Evolutionary conservation across 768 basidiomycete species (phyloP).

Genomic region (Thelephora aurantiotincta): DNA sequence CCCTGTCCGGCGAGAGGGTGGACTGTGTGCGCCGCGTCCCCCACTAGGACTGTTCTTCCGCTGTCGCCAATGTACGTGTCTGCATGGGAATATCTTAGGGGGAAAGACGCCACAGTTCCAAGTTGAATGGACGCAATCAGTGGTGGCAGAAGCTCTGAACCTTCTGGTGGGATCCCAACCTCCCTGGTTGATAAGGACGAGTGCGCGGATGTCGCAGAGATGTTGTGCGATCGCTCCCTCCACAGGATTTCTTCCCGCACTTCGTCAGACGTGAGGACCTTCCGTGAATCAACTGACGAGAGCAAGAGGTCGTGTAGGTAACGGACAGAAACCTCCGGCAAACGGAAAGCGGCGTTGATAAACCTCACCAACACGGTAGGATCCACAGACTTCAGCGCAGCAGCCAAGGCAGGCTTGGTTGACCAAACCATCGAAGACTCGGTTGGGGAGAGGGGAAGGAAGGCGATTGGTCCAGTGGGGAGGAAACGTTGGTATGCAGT

Average conservation of each 20-base stretch:
- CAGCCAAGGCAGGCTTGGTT: conserved; percentile 61
- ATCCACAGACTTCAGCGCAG: conserved; percentile 53
- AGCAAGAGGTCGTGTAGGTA: conserved; percentile 51
- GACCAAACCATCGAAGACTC: conserved; percentile 92
- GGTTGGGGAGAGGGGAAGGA: conserved; percentile 73
- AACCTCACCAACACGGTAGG: conserved; percentile 50
- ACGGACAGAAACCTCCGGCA: conserved; percentile 59
- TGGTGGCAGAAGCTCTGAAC: conserved; percentile 58
- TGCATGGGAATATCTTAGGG: conserved; percentile 75
- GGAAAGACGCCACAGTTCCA: conserved; percentile 77
- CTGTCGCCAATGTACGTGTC: conserved; percentile 70
- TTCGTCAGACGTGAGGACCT: conserved; percentile 30
- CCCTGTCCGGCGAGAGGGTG: conserved; percentile 97
- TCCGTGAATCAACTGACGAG: conserved; percentile 31
- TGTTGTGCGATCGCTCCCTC: conserved; percentile 59
- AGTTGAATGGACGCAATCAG: conserved; percentile 56
- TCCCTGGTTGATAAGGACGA: conserved; percentile 23
- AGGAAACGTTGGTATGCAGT: conserved; percentile 92
- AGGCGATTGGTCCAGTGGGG: conserved; percentile 90
- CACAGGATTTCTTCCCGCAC: conserved; percentile 53
- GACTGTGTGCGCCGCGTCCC: conserved; percentile 91
- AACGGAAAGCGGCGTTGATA: conserved; percentile 85
- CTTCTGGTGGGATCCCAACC: conserved; percentile 43
- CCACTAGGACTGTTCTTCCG: conserved; percentile 77
- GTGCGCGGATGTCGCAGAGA: conserved; percentile 49